These are phyloP conservation scores for Trichoderma harzianum DNA, from an alignment of 2,329 filamentous ascomycete genomes.

Conservation along the genomic window DNA sequence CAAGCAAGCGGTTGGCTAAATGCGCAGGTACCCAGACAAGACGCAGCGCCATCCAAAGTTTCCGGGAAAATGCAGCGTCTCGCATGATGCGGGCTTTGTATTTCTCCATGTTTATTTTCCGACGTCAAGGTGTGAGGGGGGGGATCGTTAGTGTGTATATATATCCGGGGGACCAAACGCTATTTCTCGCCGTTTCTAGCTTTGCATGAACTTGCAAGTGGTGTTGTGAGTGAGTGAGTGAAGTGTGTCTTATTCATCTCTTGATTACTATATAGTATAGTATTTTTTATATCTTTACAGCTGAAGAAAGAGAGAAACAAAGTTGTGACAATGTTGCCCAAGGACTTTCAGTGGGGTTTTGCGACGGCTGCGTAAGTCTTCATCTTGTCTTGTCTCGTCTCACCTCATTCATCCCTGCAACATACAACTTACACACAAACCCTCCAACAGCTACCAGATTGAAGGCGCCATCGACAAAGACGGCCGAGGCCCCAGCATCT, in stretches of 20 bases:
- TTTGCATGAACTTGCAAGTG: background rate
- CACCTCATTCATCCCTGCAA: background rate
- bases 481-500: slow-evolving; percentile 78
- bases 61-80: slow-evolving; percentile 7
- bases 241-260: background rate
- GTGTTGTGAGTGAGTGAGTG: background rate
- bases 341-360: slow-evolving; percentile 76
- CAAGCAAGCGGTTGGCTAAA: background rate
- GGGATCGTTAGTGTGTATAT: background rate
- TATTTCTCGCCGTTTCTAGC: background rate
- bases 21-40: background rate
- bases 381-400: background rate
- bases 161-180: background rate
- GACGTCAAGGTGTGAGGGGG: background rate
- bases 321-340: slow-evolving; percentile 52
- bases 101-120: slow-evolving; percentile 17
- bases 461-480: slow-evolving; percentile 73
- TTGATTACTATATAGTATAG: background rate
- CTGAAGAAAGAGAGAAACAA: background rate
- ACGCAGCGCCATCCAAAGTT: background rate
- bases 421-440: background rate
- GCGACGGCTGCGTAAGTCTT: slow-evolving; percentile 67
- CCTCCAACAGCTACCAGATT: slow-evolving; percentile 69
- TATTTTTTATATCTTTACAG: background rate
- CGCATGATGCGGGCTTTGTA: background rate